Percentiles rank a stretch among this genome's conserved stretches.
Conservation (phyloP, 2,329 filamentous ascomycete species). For the Graphilbum sp. region DNA sequence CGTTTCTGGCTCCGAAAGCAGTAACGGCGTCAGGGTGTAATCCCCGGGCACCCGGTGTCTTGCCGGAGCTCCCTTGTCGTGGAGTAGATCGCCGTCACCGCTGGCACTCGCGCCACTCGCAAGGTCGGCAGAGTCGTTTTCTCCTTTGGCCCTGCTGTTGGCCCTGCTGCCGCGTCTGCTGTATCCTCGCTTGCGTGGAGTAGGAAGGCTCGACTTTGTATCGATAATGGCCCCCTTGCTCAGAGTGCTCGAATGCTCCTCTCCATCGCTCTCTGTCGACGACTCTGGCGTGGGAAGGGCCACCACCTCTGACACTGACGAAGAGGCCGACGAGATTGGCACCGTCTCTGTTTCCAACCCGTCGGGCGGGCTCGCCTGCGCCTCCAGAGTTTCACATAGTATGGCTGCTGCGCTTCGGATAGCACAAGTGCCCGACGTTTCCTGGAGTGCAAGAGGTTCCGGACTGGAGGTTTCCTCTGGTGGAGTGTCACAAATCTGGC, state of each 20-base stretch:
- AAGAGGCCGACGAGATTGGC: too few species aligned
- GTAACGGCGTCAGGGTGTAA: constrained; percentile 63
- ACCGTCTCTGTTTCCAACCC: too few species aligned
- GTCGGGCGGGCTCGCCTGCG: too few species aligned
- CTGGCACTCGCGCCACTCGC: not conserved
- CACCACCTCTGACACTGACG: not conserved
- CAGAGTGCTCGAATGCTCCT: not conserved
- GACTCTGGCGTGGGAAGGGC: constrained; percentile 6
- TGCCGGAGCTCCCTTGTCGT: not conserved
- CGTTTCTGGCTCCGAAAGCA: constrained; percentile 58
- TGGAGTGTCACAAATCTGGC: too few species aligned
- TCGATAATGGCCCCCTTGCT: not conserved
- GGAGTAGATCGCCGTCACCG: too few species aligned
- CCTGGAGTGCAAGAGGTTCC: too few species aligned
- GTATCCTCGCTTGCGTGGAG: not conserved
- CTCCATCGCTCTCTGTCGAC: constrained; percentile 1
- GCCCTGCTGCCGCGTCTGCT: not conserved
- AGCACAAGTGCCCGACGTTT: too few species aligned
- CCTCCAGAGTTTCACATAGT: too few species aligned
- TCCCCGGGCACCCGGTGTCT: constrained; percentile 47
- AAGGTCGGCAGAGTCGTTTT: not conserved
- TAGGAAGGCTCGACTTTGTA: not conserved
- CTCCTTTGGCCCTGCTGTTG: not conserved
- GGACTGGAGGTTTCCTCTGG: too few species aligned
- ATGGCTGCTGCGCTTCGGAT: too few species aligned